Evolutionary conservation across 306 rosid genomes (phyloP).

Genomic region (Corylus heterophylla): DNA sequence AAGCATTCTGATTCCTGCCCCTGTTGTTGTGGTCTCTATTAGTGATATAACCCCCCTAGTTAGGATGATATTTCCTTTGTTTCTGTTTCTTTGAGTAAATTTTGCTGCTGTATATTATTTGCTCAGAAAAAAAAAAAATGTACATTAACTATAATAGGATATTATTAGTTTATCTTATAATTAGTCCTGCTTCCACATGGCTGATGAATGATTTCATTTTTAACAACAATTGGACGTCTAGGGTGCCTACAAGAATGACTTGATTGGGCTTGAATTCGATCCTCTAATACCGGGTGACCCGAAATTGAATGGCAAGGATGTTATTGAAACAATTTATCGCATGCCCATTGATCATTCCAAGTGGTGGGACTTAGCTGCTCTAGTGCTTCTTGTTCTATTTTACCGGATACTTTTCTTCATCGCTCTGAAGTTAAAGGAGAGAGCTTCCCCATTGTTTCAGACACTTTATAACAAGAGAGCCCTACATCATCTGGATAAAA

Average conservation of each 20-base stretch:
- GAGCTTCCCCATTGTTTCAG: constrained; percentile 44
- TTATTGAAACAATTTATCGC: constrained; percentile 46
- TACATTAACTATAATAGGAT: not conserved
- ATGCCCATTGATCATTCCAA: constrained; percentile 50
- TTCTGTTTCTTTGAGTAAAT: no score
- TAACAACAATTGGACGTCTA: constrained; percentile 20
- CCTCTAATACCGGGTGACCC: constrained; percentile 45
- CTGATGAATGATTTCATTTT: not conserved
- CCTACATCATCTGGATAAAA: constrained; percentile 44
- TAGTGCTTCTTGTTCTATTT: constrained; percentile 31
- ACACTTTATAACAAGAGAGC: constrained; percentile 43
- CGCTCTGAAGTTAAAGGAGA: constrained; percentile 48
- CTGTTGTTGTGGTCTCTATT: no score
- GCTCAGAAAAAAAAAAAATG: no score
- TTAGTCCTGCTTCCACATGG: not conserved
- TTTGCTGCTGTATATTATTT: no score
- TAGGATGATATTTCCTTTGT: no score
- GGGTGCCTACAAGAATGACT: constrained; percentile 70
- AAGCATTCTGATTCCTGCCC: no score
- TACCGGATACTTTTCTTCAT: constrained; percentile 43
- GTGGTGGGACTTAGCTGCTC: constrained; percentile 63
- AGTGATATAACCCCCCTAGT: no score
- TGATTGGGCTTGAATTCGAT: constrained; percentile 68
- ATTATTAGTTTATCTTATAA: not conserved
- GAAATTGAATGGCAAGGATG: constrained; percentile 43